These are phyloP conservation scores for Lycium barbarum DNA, from an alignment of 257 asterid species.

Conservation along the genomic window DNA sequence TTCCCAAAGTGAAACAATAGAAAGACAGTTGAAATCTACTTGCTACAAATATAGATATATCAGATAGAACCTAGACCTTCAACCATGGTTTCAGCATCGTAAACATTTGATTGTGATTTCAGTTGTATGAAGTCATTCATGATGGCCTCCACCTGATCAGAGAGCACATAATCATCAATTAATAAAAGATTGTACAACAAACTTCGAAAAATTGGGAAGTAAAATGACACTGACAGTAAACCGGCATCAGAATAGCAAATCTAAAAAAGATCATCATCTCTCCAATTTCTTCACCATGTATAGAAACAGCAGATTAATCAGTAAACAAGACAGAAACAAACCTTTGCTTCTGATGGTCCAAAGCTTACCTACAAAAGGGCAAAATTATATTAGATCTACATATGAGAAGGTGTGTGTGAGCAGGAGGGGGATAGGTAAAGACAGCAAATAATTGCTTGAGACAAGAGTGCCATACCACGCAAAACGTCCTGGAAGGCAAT, in stretches of 20 bases:
- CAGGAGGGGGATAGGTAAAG: neutral
- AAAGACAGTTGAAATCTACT: slow-evolving; percentile 18
- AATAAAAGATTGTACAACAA: neutral
- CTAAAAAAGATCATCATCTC: neutral
- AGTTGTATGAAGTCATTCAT: slow-evolving; percentile 90
- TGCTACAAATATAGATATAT: slow-evolving; percentile 18
- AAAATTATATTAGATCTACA: slow-evolving; percentile 12
- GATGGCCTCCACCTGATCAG: slow-evolving; percentile 83
- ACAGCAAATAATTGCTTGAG: slow-evolving; percentile 11
- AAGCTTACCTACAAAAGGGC: slow-evolving; percentile 69
- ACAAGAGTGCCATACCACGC: slow-evolving; percentile 66
- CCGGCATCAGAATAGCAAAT: neutral
- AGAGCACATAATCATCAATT: slow-evolving; percentile 33
- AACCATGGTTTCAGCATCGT: slow-evolving; percentile 87
- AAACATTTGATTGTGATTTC: slow-evolving; percentile 74
- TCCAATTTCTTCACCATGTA: neutral
- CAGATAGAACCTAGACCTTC: slow-evolving; percentile 62
- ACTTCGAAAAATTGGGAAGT: neutral
- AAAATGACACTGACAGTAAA: neutral
- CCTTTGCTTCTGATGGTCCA: slow-evolving; percentile 97
- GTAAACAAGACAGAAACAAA: slow-evolving; percentile 36
- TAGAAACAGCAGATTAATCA: slow-evolving; percentile 16
- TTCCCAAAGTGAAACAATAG: slow-evolving; percentile 19
- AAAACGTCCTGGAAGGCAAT: slow-evolving; percentile 89
- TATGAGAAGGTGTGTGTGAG: slow-evolving; percentile 17